Evolutionary conservation across 2,329 filamentous ascomycete genomes (phyloP).

Genomic region (Helminthosporium solani): DNA sequence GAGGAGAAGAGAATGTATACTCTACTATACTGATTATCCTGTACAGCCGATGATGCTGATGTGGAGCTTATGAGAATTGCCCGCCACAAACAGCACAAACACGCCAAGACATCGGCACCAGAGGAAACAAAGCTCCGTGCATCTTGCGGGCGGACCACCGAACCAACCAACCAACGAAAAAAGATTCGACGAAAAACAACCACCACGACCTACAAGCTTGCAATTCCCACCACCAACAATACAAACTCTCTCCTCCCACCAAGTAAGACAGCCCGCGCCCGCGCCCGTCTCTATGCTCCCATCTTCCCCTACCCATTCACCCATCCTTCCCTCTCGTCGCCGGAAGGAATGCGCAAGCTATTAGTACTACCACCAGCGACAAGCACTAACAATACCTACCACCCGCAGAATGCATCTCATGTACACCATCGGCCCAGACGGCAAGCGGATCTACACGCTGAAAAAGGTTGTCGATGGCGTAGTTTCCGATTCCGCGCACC

Average conservation of each 20-base stretch:
- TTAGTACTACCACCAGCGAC: not conserved
- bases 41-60: constrained; percentile 25
- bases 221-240: not conserved
- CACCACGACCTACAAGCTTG: too few species aligned
- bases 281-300: too few species aligned
- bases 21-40: too few species aligned
- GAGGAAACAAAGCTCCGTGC: too few species aligned
- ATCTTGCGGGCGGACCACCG: constrained; percentile 1
- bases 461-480: constrained; percentile 81
- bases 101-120: constrained; percentile 16
- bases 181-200: not conserved
- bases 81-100: constrained; percentile 17
- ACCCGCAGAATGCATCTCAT: constrained; percentile 64
- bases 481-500: constrained; percentile 94
- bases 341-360: too few species aligned
- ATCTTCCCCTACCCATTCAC: too few species aligned
- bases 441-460: constrained; percentile 91
- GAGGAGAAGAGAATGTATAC: too few species aligned
- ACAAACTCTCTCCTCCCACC: not conserved
- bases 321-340: too few species aligned
- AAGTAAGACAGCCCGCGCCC: too few species aligned
- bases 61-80: constrained; percentile 18
- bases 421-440: constrained; percentile 81
- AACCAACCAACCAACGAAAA: not conserved
- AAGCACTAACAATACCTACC: not conserved